Conservation (phyloP, 495 filamentous ascomycete species). For the Xylaria scruposa region DNA sequence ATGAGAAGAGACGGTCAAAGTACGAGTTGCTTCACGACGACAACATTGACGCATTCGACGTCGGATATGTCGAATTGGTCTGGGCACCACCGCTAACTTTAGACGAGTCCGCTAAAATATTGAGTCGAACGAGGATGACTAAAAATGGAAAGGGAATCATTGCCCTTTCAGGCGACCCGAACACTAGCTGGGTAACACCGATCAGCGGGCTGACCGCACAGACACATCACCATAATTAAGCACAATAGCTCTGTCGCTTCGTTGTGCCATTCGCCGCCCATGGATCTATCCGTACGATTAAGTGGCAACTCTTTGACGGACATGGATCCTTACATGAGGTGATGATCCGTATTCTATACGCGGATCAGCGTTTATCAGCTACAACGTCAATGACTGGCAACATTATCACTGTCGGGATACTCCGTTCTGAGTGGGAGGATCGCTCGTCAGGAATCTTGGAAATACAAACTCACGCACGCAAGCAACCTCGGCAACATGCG, state of each 20-base stretch:
- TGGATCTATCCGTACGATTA: constrained; percentile 14
- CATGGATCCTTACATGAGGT: neutral
- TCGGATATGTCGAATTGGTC: constrained; percentile 4
- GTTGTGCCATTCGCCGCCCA: neutral
- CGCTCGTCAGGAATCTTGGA: neutral
- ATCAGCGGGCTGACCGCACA: neutral
- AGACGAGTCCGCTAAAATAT: neutral
- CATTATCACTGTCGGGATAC: neutral
- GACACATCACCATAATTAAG: neutral
- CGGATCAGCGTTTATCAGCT: neutral
- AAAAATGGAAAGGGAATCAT: constrained; percentile 3
- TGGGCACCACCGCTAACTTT: neutral
- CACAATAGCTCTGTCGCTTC: neutral
- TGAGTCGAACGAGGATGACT: constrained; percentile 9
- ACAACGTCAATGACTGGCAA: neutral
- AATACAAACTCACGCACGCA: neutral
- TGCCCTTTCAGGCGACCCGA: neutral
- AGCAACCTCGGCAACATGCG: neutral
- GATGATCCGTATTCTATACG: neutral
- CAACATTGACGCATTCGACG: neutral
- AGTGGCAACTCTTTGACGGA: neutral
- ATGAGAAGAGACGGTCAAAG: neutral
- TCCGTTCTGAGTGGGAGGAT: neutral
- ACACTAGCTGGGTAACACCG: neutral
- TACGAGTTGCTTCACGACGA: neutral